Evolutionary conservation across 2,329 filamentous ascomycete genomes (phyloP), one percentile per base, ranked within the genome.

Genomic region (Fusarium sp.): DNA sequence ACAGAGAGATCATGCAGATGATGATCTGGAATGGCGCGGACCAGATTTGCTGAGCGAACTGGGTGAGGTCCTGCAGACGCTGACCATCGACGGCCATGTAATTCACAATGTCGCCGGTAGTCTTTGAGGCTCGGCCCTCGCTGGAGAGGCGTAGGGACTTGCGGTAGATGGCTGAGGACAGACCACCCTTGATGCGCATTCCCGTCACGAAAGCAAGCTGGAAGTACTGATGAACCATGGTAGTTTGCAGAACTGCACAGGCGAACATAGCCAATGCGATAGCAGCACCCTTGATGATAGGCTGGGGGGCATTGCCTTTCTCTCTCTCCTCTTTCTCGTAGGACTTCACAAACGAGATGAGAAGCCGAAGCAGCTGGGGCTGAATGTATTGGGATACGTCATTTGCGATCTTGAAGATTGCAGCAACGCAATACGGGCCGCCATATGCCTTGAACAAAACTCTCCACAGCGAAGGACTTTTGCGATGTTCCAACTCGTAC

Each of bases 1-100:
- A 98, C 38, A 99, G 86, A 16, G 95, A 98, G 10, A 94, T 79
- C 94, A 99, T 97, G 83, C 97, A 99, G 38, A 99, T 88, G 31
- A 89, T 86, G 75, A 99, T 99, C 80, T 99, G 97, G 80, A 98
- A 97, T 5, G 96, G 96, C 5, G 97, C 95, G 42, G 94, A 98
- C 94, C 96, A 98, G 13, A 97, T 83, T 79, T 98, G 95, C 77
- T 97, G 94, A 20, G 93, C 94, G 77, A 96, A 99, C 76, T 99
- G 97, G 4, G 95, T 93, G 59, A 99, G 84, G 80, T 99, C 96
- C 75, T 98, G 93, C 20, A 99, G 86, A 70, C 97, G 91, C 80
- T 99, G 96, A 16, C 95, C 95, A 78, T 99, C 96, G 12, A 99
- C 95, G 44, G 97, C 96, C 95, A 99, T 99, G 81, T 97, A 96